Percentiles rank a stretch among this genome's conserved stretches.
These are phyloP conservation scores for Biancaea sappan DNA, from an alignment of 306 rosid genomes.

Conservation along the genomic window DNA sequence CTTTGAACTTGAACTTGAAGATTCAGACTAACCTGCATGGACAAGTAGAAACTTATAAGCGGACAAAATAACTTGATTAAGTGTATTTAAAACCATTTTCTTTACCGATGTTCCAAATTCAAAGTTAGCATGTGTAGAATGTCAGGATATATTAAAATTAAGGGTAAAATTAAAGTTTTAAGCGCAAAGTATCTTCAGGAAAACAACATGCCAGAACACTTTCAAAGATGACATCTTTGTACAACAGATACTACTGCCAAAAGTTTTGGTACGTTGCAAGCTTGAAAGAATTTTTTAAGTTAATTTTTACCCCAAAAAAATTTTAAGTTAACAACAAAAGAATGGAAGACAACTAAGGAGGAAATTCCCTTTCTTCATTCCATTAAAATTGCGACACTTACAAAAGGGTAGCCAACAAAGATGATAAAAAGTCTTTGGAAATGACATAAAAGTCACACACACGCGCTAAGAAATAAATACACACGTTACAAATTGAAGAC, in stretches of 20 bases:
- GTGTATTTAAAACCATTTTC: constrained; percentile 9
- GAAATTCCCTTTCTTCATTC: too few relatives aligned
- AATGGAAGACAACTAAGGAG: too few relatives aligned
- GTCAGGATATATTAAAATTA: not conserved
- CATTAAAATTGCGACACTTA: too few relatives aligned
- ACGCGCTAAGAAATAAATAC: too few relatives aligned
- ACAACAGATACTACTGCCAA: not conserved
- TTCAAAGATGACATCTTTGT: not conserved
- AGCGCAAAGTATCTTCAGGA: not conserved
- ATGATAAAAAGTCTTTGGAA: too few relatives aligned
- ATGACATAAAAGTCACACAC: too few relatives aligned
- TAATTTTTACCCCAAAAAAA: too few relatives aligned
- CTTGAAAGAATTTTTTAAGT: too few relatives aligned
- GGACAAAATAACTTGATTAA: constrained; percentile 1
- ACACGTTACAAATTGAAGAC: too few relatives aligned
- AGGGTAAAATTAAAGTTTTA: not conserved
- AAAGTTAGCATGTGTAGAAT: not conserved
- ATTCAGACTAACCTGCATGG: constrained; percentile 66
- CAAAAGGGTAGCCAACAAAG: too few relatives aligned
- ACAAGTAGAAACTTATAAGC: constrained; percentile 33
- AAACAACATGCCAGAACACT: not conserved
- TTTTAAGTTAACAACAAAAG: too few relatives aligned
- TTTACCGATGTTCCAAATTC: constrained; percentile 16
- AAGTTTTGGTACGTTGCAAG: not conserved
- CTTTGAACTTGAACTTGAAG: constrained; percentile 74